phyloP scores from a whole-genome alignment of 306 rosid genomes.

The Spatholobus suberectus region DNA sequence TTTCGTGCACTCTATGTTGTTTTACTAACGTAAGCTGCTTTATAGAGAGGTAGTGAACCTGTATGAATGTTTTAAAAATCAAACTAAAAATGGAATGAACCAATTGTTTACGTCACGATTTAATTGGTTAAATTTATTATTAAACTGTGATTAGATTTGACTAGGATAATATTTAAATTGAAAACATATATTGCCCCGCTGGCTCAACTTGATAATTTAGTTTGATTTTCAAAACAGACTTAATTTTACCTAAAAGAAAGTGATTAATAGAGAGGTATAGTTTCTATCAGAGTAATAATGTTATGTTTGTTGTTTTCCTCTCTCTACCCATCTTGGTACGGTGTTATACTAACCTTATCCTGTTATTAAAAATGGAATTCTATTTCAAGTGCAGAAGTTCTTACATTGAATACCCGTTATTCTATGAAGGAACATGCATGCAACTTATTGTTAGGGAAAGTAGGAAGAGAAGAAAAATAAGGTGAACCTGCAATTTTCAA shows the following conservation, averaged over 20 bases:
- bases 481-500: conserved; percentile 82
- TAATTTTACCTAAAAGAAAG: no score
- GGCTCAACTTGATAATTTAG: no score
- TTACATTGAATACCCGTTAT: not conserved
- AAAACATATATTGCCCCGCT: conserved; percentile 2
- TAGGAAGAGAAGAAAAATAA: not conserved
- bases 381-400: not conserved
- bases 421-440: not conserved
- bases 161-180: not conserved
- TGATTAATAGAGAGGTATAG: no score
- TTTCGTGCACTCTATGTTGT: conserved; percentile 26
- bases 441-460: not conserved
- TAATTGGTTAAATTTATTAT: not conserved
- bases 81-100: not conserved
- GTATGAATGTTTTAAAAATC: not conserved
- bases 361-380: not conserved
- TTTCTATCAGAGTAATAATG: no score
- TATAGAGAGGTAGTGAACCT: not conserved
- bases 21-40: conserved; percentile 1
- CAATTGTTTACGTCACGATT: not conserved
- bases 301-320: no score
- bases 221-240: no score
- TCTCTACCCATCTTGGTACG: not conserved
- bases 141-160: not conserved
- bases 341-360: not conserved